Base-by-base conservation (phyloP, 305 asterid species). In the Fraxinus sp. region DNA sequence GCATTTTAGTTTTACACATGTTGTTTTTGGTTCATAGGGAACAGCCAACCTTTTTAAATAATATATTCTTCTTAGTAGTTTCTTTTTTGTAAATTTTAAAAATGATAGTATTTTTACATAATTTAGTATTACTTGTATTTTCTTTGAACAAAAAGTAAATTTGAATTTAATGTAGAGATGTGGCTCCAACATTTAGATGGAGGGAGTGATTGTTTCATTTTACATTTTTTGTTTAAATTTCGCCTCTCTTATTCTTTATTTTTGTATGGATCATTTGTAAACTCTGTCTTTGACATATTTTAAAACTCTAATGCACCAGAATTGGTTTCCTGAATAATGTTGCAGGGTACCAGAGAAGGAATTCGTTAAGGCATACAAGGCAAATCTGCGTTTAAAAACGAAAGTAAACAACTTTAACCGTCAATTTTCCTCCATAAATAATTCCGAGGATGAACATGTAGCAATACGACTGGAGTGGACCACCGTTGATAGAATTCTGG, bases 401-500 rank as follows among this genome's bases (percentile, higher is more conserved):
- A 93, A 92, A 90, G 97, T 96, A 14, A 96, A 92, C 85, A 91
- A 96, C 85, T 96, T 93, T 82, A 92, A 93, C 83, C 91, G 84
- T 52, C 99, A 93, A 85, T 87, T 92, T 87, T 89, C 95, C 36
- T 88, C 98, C 68, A 87, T 92, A 32, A 91, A 87, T 88, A 90
- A 88, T 77, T 80, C 90, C 39, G 99, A 92, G 37, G 99, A 96
- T 86, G 99, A 96, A 14, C 86, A 79, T 83, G 90, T 91, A 37
- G 94, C 99, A 74, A 92, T 96, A 84, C 93, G 98, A 83, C 93
- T 97, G 4, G 99, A 96, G 35, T 96, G 99, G 99, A 96, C 97
- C 6, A 91, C 96, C 30, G 97, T 94, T 83, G 99, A 96, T 80
- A 94, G 99, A 72, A 85, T 96, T 86, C 91, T 96, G 81, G 89